A percentile compares a stretch with the other conserved stretches of the same genome.
Conservation (phyloP, 225 moss, liverwort and hornwort genomes). For the Rhytidiadelphus loreus region DNA sequence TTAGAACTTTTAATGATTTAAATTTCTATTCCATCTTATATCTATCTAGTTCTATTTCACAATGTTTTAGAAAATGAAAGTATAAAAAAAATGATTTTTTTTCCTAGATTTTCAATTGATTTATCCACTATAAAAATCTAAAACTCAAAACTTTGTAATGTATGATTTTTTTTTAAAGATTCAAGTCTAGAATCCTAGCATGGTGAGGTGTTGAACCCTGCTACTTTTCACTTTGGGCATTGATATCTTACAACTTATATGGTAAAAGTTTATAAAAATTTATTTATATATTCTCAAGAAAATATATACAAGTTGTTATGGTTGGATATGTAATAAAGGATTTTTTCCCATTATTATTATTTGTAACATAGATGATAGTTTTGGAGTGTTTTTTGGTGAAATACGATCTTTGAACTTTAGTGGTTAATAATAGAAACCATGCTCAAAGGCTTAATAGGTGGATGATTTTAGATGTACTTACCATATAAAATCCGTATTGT, state of each 20-base stretch:
- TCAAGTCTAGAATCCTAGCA: not conserved
- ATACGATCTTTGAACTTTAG: not conserved
- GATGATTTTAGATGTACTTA: not conserved
- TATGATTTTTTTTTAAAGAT: no score
- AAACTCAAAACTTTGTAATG: not conserved
- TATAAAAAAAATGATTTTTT: fast-evolving
- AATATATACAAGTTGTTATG: no score
- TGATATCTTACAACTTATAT: not conserved
- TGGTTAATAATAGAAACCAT: not conserved
- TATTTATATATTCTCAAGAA: fast-evolving
- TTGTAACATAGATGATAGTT: not conserved
- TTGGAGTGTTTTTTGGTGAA: not conserved
- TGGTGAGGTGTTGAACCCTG: not conserved
- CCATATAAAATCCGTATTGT: fast-evolving
- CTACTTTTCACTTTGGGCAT: not conserved
- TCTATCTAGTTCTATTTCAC: not conserved
- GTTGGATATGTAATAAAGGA: fast-evolving
- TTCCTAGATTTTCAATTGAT: fast-evolving
- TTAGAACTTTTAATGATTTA: not conserved
- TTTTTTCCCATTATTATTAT: not conserved
- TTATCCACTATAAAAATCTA: not conserved
- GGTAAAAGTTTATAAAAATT: not conserved
- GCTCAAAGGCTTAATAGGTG: fast-evolving
- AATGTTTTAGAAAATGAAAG: not conserved
- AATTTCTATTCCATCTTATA: not conserved